Evolutionary conservation across 106 monocot genomes (phyloP).

Genomic region (Dendrobium nobile): DNA sequence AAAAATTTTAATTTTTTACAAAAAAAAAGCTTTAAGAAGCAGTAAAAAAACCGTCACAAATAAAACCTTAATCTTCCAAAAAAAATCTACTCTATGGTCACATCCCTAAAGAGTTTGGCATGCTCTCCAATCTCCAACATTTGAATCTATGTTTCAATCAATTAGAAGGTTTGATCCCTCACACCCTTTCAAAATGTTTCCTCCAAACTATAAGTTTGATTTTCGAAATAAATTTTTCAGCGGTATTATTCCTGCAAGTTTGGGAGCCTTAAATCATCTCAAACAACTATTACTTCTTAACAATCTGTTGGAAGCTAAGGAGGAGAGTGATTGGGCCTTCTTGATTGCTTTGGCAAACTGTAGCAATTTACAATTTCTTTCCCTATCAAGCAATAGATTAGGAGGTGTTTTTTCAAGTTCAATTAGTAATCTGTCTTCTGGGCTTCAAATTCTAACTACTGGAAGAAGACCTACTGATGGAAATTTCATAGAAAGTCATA

Average conservation of each 20-base stretch:
- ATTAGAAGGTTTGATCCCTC: slow-evolving; percentile 19
- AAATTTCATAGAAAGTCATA: neutral
- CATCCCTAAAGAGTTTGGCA: slow-evolving; percentile 20
- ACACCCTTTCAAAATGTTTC: neutral
- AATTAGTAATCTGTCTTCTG: slow-evolving; percentile 6
- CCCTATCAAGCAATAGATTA: neutral
- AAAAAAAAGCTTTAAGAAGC: too few relatives aligned
- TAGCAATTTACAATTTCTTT: slow-evolving; percentile 2
- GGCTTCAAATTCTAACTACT: slow-evolving; percentile 5
- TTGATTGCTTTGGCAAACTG: slow-evolving; percentile 19
- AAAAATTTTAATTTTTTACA: too few relatives aligned
- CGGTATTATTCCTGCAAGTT: slow-evolving; percentile 18
- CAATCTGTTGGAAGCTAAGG: slow-evolving; percentile 19
- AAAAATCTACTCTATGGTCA: slow-evolving; percentile 9
- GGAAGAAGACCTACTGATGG: slow-evolving; percentile 16
- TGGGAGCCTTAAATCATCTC: slow-evolving; percentile 15
- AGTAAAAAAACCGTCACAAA: too few relatives aligned
- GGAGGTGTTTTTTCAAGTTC: slow-evolving; percentile 16
- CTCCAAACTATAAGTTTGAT: slow-evolving; percentile 1
- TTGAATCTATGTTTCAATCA: slow-evolving; percentile 23
- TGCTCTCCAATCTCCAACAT: slow-evolving; percentile 2
- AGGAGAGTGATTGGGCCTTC: slow-evolving; percentile 23
- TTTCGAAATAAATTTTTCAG: slow-evolving; percentile 14
- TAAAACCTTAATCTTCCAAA: slow-evolving; percentile 4
- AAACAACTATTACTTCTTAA: neutral